Base-by-base conservation (phyloP, 306 rosid genomes). In the Spatholobus suberectus region DNA sequence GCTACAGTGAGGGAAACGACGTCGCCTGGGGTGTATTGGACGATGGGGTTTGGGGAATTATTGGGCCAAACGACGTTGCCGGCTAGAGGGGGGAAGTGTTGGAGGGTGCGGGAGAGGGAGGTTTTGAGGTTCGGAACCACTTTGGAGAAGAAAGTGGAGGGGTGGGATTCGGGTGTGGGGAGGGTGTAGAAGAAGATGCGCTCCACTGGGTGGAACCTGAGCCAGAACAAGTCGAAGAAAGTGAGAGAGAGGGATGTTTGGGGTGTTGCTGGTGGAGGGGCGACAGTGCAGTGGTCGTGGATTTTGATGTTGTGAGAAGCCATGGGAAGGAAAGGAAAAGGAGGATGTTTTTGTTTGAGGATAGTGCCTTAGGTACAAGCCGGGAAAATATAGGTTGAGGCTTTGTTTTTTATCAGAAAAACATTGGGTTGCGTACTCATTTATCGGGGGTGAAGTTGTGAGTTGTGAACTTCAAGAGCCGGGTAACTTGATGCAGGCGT, bases 31-130 rank as follows among this genome's bases (percentile, higher is more conserved):
- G 46, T 55, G 82, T 76, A 89, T 4, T 55, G 74, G 5, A 92
- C n/a, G 51, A 81, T 6, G 43, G 94, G 97, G 27, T 66, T 83
- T 4, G 73, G 52, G 0, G 90, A 87, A 1, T 84, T 46, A 0
- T 73, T 12, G 9, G 89, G 91, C 94, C 97, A 92, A 8, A 66
- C 27, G 6, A 90, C 58, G 1, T 70, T 86, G 0, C 92, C 92
- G 8, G 91, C 89, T 1, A 90, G 88, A 41, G 90, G 87, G 18
- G 82, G 71, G 61, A 83, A 92, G 84, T 88, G 81, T 7, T 73
- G 86, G 80, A 92, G 94, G 23, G 94, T 76, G 32, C 79, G 89
- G 17, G 93, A 86, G 81, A 90, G 97, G 3, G 92, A 88, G 43
- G 84, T 52, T 61, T 80, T 89, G 81, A 92, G 93, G 4, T 70